phyloP scores from a whole-genome alignment of 495 filamentous ascomycete genomes.

The Penicillium steckii region DNA sequence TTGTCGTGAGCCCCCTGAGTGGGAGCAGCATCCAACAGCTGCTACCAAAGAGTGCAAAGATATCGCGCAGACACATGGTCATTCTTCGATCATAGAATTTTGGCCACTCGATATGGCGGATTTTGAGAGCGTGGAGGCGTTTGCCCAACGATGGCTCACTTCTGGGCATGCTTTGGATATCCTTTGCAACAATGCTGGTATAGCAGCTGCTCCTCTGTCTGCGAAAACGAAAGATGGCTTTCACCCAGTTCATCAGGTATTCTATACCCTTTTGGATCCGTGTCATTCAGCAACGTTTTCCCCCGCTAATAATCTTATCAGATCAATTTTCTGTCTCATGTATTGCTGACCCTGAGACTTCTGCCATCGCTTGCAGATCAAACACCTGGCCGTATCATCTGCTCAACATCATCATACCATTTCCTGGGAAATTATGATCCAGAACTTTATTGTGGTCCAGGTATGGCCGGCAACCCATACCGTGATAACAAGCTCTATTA shows the following conservation, averaged over 20 bases:
- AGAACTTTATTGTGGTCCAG: constrained; percentile 1
- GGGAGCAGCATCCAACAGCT: constrained; percentile 19
- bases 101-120: constrained; percentile 52
- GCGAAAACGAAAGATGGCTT: constrained; percentile 24
- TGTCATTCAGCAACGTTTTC: too few relatives aligned
- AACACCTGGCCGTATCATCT: constrained; percentile 21
- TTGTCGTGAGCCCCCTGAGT: constrained; percentile 25
- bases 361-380: constrained; percentile 20
- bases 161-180: constrained; percentile 17
- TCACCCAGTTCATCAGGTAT: constrained; percentile 25
- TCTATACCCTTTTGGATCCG: not conserved
- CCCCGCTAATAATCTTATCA: constrained; percentile 1
- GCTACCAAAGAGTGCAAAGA: constrained; percentile 17
- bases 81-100: constrained; percentile 38
- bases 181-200: constrained; percentile 28
- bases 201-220: constrained; percentile 1
- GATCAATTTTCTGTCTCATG: constrained; percentile 27
- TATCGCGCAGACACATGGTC: constrained; percentile 12
- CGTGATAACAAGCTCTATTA: constrained; percentile 25
- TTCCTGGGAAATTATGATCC: constrained; percentile 14
- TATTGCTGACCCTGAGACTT: constrained; percentile 21
- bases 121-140: constrained; percentile 43
- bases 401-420: constrained; percentile 26
- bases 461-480: constrained; percentile 9
- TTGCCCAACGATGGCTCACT: constrained; percentile 29